phyloP scores from a whole-genome alignment of 140 eudicot species.

The Eryngium alpinum region DNA sequence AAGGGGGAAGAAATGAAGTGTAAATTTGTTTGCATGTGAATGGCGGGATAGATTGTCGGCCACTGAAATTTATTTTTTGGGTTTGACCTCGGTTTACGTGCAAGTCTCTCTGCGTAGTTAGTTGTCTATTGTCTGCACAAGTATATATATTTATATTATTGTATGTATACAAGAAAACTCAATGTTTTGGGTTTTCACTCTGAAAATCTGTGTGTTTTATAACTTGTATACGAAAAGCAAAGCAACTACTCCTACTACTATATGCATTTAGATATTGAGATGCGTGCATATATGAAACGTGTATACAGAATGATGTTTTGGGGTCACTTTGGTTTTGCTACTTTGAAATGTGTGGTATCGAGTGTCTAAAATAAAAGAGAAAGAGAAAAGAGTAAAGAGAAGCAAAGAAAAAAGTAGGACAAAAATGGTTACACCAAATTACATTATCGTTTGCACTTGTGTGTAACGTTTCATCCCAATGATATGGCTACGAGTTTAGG shows the following conservation, averaged over 20 bases:
- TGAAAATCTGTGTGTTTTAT: no score
- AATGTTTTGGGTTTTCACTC: no score
- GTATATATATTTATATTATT: no score
- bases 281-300: background rate
- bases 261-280: background rate
- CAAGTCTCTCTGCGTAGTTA: slow-evolving; percentile 14
- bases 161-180: no score
- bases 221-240: no score
- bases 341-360: background rate
- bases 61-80: slow-evolving; percentile 17
- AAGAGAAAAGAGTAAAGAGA: background rate
- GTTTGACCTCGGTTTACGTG: slow-evolving; percentile 38
- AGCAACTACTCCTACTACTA: no score
- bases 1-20: slow-evolving; percentile 4
- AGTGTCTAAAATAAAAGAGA: slow-evolving; percentile 10
- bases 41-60: slow-evolving; percentile 38
- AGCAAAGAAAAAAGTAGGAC: background rate
- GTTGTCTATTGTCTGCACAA: slow-evolving; percentile 14
- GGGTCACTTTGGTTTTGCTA: background rate
- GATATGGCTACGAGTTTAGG: no score
- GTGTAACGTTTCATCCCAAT: no score
- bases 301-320: background rate
- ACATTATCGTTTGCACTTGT: no score
- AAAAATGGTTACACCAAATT: no score
- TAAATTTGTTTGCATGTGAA: slow-evolving; percentile 35